Conservation (phyloP, 371 early-diverging fungal species). For the Mortierella sp. region DNA sequence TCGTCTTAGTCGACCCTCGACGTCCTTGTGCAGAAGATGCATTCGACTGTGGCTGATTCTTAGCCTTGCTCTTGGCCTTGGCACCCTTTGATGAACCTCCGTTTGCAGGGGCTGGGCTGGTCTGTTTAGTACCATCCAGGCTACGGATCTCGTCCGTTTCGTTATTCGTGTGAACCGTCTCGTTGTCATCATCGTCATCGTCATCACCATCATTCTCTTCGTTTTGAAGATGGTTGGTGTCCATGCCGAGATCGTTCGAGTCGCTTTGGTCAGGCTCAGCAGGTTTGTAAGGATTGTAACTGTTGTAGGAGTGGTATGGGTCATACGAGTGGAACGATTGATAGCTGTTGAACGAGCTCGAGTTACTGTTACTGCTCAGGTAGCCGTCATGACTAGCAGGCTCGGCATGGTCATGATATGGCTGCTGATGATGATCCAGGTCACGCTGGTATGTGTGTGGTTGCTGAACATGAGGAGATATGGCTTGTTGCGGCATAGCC, state of each 20-base stretch:
- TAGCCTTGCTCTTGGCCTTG: conserved; percentile 9
- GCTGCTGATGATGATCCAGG: background rate
- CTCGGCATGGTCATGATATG: background rate
- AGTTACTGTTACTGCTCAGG: conserved; percentile 15
- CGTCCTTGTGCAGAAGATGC: too few species aligned
- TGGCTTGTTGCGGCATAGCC: too few species aligned
- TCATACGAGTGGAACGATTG: background rate
- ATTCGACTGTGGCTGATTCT: background rate
- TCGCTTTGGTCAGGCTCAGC: too few species aligned
- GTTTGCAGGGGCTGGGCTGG: conserved; percentile 21
- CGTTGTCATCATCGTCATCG: conserved; percentile 5
- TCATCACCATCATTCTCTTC: too few species aligned
- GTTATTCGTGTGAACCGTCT: conserved; percentile 1
- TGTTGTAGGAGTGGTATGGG: conserved; percentile 8
- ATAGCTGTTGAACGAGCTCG: conserved; percentile 9
- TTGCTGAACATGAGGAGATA: too few species aligned
- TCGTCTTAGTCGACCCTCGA: conserved; percentile 9
- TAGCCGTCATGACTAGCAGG: conserved; percentile 11
- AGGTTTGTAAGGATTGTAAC: too few species aligned
- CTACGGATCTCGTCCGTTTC: too few species aligned
- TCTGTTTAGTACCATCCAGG: conserved; percentile 20
- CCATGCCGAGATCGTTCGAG: too few species aligned
- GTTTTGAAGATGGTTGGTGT: too few species aligned
- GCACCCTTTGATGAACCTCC: background rate
- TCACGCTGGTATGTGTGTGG: too few species aligned